These are phyloP conservation scores for Sclerotinia trifoliorum DNA, from an alignment of 2,329 filamentous ascomycete genomes.

Conservation along the genomic window DNA sequence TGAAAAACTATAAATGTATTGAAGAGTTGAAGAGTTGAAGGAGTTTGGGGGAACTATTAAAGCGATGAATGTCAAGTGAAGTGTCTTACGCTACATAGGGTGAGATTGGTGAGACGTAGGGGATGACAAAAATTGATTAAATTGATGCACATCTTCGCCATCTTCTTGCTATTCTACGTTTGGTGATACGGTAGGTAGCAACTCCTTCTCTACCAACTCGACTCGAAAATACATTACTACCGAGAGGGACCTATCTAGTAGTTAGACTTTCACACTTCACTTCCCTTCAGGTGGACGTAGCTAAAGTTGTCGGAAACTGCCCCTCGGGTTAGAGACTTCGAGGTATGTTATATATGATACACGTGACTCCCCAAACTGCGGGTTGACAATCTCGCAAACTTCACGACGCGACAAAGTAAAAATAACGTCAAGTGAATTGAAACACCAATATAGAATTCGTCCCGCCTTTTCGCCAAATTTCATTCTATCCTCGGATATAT, in stretches of 20 bases:
- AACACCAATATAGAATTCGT: too few relatives aligned
- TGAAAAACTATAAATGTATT: slow-evolving; percentile 20
- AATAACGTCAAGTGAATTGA: background rate
- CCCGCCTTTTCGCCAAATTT: background rate
- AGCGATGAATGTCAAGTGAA: slow-evolving; percentile 12
- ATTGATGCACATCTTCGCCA: slow-evolving; percentile 4
- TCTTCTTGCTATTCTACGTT: background rate
- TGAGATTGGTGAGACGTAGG: background rate
- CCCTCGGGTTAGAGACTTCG: background rate
- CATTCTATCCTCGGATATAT: background rate
- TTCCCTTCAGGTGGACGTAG: background rate
- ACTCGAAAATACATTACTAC: background rate
- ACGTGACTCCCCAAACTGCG: background rate
- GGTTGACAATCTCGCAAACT: background rate
- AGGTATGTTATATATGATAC: background rate
- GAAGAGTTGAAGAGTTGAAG: too few relatives aligned
- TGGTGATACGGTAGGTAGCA: background rate
- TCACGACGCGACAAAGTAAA: background rate
- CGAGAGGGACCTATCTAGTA: background rate
- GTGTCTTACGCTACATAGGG: slow-evolving; percentile 6
- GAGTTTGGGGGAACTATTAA: slow-evolving; percentile 13
- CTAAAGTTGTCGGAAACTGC: background rate
- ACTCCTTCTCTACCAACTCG: too few relatives aligned
- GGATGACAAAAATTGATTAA: slow-evolving; percentile 20
- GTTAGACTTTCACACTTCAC: background rate